These are phyloP conservation scores for Candida odintsovae DNA, from an alignment of 805 yeast genomes.

Conservation along the genomic window DNA sequence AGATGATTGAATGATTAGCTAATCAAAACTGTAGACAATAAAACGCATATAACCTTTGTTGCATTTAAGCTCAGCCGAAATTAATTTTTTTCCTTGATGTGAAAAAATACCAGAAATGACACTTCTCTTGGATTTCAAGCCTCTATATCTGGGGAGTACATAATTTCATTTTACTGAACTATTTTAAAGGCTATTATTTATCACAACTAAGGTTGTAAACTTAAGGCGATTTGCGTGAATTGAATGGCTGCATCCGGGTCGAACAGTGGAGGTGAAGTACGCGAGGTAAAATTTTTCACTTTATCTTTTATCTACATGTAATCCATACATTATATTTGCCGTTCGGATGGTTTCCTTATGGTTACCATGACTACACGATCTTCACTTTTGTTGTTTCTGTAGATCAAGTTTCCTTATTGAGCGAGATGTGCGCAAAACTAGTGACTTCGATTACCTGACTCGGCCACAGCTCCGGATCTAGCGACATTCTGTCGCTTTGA, in stretches of 20 bases:
- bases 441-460: not conserved
- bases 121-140: too few relatives aligned
- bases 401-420: not conserved
- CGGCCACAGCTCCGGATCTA: not conserved
- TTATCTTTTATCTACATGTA: not conserved
- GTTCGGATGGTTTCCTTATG: not conserved
- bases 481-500: too few relatives aligned
- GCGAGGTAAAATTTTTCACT: not conserved
- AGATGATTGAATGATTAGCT: constrained; percentile 3
- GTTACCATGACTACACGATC: not conserved
- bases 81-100: too few relatives aligned
- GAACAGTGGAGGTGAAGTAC: not conserved
- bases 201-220: too few relatives aligned
- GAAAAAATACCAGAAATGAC: too few relatives aligned
- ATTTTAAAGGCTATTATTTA: too few relatives aligned
- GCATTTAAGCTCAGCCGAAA: too few relatives aligned
- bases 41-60: too few relatives aligned
- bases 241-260: too few relatives aligned
- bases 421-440: not conserved
- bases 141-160: too few relatives aligned
- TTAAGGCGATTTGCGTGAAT: too few relatives aligned
- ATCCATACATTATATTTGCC: not conserved
- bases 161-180: too few relatives aligned
- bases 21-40: not conserved
- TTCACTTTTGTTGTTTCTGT: not conserved